phyloP scores from a whole-genome alignment of 1,139 yeast genomes.

The Hyphopichia pseudoburtonii region DNA sequence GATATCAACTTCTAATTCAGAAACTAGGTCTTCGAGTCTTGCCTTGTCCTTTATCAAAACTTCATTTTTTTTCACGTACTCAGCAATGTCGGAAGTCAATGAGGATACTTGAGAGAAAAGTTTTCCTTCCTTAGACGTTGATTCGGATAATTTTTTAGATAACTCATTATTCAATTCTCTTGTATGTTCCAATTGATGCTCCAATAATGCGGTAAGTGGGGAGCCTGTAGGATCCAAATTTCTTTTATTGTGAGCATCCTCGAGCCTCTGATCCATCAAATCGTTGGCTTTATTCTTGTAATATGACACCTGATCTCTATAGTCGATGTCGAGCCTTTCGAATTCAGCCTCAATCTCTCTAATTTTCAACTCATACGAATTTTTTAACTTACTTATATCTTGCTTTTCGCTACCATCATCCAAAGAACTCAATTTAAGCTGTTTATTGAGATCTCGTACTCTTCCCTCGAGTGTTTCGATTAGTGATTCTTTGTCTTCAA shows the following conservation, averaged over 20 bases:
- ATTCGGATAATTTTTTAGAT: constrained; percentile 18
- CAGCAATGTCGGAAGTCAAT: constrained; percentile 7
- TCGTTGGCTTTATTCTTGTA: constrained; percentile 24
- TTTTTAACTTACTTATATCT: constrained; percentile 27
- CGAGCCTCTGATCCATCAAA: constrained; percentile 20
- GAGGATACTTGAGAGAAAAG: neutral
- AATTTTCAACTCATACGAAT: constrained; percentile 33
- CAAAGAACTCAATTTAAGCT: constrained; percentile 17
- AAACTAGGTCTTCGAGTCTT: constrained; percentile 7
- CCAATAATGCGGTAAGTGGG: constrained; percentile 6
- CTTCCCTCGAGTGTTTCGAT: constrained; percentile 28
- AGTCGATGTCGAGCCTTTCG: constrained; percentile 3
- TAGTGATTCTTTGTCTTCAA: constrained; percentile 33
- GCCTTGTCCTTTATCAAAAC: constrained; percentile 12
- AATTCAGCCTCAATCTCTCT: constrained; percentile 32
- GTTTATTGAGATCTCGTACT: constrained; percentile 24
- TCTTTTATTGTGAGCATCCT: constrained; percentile 22
- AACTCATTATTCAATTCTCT: constrained; percentile 20
- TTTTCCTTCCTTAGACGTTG: constrained; percentile 9
- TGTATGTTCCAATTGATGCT: constrained; percentile 8
- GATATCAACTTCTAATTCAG: constrained; percentile 5
- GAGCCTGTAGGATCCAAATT: constrained; percentile 4
- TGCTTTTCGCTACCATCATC: constrained; percentile 32
- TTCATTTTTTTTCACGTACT: constrained; percentile 11
- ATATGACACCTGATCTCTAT: constrained; percentile 14